Conservation (phyloP, 176 grass and related monocot genomes). For the Melocanna baccifera region DNA sequence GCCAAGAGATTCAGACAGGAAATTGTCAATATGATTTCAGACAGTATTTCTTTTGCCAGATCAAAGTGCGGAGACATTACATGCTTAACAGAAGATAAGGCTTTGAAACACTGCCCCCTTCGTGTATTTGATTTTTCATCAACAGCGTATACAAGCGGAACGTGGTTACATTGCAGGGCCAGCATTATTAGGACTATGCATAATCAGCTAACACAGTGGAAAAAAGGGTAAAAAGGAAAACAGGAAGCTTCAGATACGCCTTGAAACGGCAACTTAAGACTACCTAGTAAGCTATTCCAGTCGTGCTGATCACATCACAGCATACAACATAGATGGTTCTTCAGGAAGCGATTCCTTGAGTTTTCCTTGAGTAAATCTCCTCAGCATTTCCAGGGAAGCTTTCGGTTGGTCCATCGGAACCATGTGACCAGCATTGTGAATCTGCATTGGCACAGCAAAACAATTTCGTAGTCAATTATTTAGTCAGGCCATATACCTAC, state of each 20-base stretch:
- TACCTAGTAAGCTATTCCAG: neutral
- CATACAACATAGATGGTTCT: neutral
- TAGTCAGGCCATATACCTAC: neutral
- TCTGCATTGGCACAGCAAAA: constrained; percentile 39
- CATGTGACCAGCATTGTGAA: constrained; percentile 93
- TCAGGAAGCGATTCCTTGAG: constrained; percentile 19
- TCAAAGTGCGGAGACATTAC: neutral
- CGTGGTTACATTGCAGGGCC: constrained; percentile 24
- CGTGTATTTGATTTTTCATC: constrained; percentile 3
- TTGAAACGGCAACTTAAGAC: neutral
- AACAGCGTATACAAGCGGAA: neutral
- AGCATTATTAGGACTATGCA: neutral
- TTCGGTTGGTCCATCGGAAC: constrained; percentile 96
- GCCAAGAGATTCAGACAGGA: neutral
- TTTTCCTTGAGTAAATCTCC: constrained; percentile 62
- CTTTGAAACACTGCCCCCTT: neutral
- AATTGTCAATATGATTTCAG: neutral
- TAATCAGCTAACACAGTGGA: neutral
- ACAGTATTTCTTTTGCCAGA: neutral
- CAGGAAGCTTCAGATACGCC: constrained; percentile 2
- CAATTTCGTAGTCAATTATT: neutral
- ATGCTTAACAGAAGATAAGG: constrained; percentile 2
- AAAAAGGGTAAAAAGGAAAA: neutral
- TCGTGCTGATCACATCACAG: constrained; percentile 36
- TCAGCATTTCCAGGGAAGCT: constrained; percentile 81